Base-by-base conservation (phyloP, 106 monocot genomes). In the Narthecium ossifragum region DNA sequence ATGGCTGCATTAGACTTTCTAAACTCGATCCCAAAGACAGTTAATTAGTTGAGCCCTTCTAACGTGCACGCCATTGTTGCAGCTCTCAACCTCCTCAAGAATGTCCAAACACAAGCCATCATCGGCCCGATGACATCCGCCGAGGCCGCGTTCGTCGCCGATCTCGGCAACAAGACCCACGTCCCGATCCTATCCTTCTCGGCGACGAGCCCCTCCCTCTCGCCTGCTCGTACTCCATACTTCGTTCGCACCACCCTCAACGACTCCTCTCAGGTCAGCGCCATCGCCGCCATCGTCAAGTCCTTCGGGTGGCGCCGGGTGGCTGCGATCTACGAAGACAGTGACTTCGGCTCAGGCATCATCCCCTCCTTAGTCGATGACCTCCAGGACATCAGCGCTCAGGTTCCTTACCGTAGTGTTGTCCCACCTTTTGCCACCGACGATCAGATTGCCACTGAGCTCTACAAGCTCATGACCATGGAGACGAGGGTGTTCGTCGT, bases 401-500 rank as follows among this genome's bases (percentile, higher is more conserved):
- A 15, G 14, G 28, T 84, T 20, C 51, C 84, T 7, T 63, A 75
- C 33, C 49, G 77, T 9, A 71, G 67, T 27, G 53, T 57, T 10
- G 73, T 89, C n/a, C 2, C 65, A 2, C 43, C 26, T 0, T 43
- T 50, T 4, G 51, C 71, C 8, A 57, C 67, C 8, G 59, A 63
- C 33, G 80, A 70, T 23, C 59, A 72, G 24, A 68, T 81, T 6
- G 36, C 21, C 17, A 40, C 41, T 0, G 66, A 71, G 33, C 75
- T 90, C 7, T 53, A 60, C 33, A 57, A 36, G 27, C 61, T 90
- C 10, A 59, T 61, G 73, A 74, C 54, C 6, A 28, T 69, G 74
- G 65, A 62, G 36, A 75, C 80, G 8, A 57, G 85, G 38, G 90
- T 85, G 30, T 90, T 90, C 55, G 17, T 85, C 0, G 51, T 90